phyloP scores from a whole-genome alignment of 257 asterid species.

The Penstemon newberryi region DNA sequence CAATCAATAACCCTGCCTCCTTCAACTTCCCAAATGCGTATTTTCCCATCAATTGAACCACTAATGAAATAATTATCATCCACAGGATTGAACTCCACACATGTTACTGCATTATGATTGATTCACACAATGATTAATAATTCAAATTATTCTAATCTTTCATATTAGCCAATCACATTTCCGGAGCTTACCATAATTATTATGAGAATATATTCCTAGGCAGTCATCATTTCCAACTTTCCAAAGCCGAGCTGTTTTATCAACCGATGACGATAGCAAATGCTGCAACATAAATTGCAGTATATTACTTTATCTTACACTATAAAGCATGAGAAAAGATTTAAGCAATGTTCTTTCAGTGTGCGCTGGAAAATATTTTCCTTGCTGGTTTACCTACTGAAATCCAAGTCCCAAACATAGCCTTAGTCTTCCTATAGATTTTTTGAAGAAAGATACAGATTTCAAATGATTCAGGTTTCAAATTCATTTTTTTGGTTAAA shows the following conservation, averaged over 20 bases:
- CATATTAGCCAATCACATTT: constrained; percentile 5
- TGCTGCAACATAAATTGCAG: constrained; percentile 43
- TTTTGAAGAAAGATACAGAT: too few relatives aligned
- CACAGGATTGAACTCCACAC: constrained; percentile 76
- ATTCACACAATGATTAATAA: background rate
- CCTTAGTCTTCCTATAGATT: too few relatives aligned
- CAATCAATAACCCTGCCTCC: constrained; percentile 76
- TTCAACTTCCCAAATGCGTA: constrained; percentile 80
- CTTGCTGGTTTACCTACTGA: too few relatives aligned
- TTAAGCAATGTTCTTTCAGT: too few relatives aligned
- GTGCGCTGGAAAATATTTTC: too few relatives aligned
- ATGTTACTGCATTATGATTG: constrained; percentile 64
- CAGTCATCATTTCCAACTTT: constrained; percentile 72
- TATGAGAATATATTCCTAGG: constrained; percentile 68
- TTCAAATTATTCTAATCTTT: background rate
- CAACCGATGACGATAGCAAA: constrained; percentile 82
- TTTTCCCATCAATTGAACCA: constrained; percentile 83
- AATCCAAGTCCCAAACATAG: too few relatives aligned
- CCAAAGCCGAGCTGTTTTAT: constrained; percentile 91
- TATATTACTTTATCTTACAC: constrained; percentile 12
- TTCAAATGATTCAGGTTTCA: too few relatives aligned
- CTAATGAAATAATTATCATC: constrained; percentile 79
- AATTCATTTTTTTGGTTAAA: too few relatives aligned
- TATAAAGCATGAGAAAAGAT: background rate
- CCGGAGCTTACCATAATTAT: constrained; percentile 61